These are phyloP conservation scores for Saturnispora dispora DNA, from an alignment of 805 yeast species.

Conservation along the genomic window DNA sequence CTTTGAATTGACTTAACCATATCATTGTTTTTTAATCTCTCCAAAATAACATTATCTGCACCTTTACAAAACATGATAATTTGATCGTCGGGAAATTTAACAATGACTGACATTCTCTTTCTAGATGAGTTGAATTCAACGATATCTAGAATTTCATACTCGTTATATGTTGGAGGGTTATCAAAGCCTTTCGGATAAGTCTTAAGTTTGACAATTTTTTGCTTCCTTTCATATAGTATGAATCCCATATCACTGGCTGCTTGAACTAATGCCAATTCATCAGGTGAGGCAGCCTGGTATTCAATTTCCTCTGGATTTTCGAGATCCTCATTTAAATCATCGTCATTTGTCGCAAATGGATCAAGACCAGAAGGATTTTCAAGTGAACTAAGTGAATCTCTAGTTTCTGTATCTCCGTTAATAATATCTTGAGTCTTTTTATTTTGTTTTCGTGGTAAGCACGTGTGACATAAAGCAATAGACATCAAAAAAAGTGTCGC, in stretches of 20 bases:
- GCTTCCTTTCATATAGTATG: constrained; percentile 64
- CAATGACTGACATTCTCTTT: constrained; percentile 89
- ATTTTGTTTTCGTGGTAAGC: constrained; percentile 54
- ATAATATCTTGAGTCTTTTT: constrained; percentile 14
- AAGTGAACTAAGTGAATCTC: constrained; percentile 15
- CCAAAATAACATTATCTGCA: constrained; percentile 85
- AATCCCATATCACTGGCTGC: constrained; percentile 96
- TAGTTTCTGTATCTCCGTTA: constrained; percentile 1
- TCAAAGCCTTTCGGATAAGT: constrained; percentile 81
- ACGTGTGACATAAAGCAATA: constrained; percentile 82
- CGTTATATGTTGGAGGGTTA: constrained; percentile 50
- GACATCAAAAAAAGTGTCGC: constrained; percentile 75
- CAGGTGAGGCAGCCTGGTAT: constrained; percentile 95
- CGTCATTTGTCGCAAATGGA: constrained; percentile 9
- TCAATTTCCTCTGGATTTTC: constrained; percentile 42
- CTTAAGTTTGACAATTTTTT: constrained; percentile 52
- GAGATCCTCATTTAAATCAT: constrained; percentile 8
- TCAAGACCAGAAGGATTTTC: constrained; percentile 11
- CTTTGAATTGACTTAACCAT: constrained; percentile 54
- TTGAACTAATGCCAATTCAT: constrained; percentile 83
- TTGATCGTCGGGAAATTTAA: constrained; percentile 65
- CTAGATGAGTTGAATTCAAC: constrained; percentile 83
- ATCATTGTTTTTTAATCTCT: constrained; percentile 50
- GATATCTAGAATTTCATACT: constrained; percentile 65
- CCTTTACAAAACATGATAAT: constrained; percentile 85